Evolutionary conservation across 2,329 filamentous ascomycete species (phyloP), one percentile per base, ranked within the genome.

Genomic region (Pseudocercospora pini-densiflorae): DNA sequence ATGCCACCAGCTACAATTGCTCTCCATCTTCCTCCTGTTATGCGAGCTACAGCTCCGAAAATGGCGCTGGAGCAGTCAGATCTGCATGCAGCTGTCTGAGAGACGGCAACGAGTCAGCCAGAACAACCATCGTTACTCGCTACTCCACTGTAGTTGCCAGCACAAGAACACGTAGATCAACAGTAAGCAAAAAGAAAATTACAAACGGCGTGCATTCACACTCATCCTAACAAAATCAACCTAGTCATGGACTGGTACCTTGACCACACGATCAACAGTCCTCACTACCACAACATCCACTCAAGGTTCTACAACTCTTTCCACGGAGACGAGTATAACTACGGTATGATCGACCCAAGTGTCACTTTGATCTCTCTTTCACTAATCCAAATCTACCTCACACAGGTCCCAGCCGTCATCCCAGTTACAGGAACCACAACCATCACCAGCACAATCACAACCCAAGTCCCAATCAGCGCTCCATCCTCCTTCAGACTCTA

Each of bases 401-500:
- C n/a, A 2, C n/a, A 58, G 55, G 29, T 40, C 31, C 29, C 31
- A 10, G 31, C n/a, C 16, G 8, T 24, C 16, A 24, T 58, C 10
- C 31, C 31, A 9, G 55, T 58, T n/a, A 58, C 55, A 19, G 55
- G 55, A 10, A 58, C 55, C 19, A 58, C 55, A 24, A 58, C 55
- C 16, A 16, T 43, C 55, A 58, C 55, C 16, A 12, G 12, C 55
- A 58, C 55, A 5, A 43, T 9, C 8, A 58, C 55, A 8, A 43
- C 55, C 31, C 12, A 19, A 29, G 19, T 23, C 19, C 31, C n/a
- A 4, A 24, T 43, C n/a, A 12, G 14, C 16, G 55, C 55, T 2
- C 55, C 55, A n/a, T 19, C 55, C 31, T 58, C 55, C 16, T 58
- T 58, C 31, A 19, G n/a, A 23, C 27, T 58, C 29, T 58, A 58